phyloP scores from a whole-genome alignment of 1,139 yeast genomes.

The Hemisphaericaspora lyxosophila region DNA sequence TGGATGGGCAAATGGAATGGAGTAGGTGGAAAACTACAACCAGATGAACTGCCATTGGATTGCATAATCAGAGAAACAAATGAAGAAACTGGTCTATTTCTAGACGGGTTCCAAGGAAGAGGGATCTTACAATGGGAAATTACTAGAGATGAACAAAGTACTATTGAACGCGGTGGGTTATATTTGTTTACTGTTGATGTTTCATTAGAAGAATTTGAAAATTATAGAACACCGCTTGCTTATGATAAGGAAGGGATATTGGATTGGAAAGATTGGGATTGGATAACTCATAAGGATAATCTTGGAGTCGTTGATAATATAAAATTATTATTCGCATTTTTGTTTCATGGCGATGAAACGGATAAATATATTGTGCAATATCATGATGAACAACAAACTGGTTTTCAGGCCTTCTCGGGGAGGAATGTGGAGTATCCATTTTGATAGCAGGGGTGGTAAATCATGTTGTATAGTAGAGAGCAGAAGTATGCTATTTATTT shows the following conservation, averaged over 20 bases:
- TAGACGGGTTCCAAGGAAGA: constrained; percentile 28
- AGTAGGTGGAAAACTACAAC: constrained; percentile 48
- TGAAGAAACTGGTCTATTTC: constrained; percentile 45
- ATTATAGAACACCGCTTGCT: constrained; percentile 26
- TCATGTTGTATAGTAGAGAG: too few relatives aligned
- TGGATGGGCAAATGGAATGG: constrained; percentile 59
- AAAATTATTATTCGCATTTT: constrained; percentile 25
- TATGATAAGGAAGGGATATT: constrained; percentile 43
- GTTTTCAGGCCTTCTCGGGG: constrained; percentile 18
- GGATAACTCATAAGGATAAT: constrained; percentile 41
- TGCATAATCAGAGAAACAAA: constrained; percentile 45
- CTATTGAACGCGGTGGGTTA: constrained; percentile 35
- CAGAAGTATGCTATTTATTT: too few relatives aligned
- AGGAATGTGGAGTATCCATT: constrained; percentile 11
- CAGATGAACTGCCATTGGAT: constrained; percentile 34
- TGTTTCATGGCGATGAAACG: constrained; percentile 24
- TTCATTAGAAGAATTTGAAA: constrained; percentile 22
- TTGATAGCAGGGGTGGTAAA: too few relatives aligned
- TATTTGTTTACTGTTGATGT: constrained; percentile 43
- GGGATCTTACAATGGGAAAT: constrained; percentile 43
- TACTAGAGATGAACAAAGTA: constrained; percentile 16
- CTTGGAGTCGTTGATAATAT: constrained; percentile 48
- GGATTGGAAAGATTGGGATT: constrained; percentile 43
- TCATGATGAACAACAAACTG: constrained; percentile 17
- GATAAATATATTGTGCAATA: constrained; percentile 26